Evolutionary conservation across 192 early-diverging fungal species (phyloP).

Genomic region (Rhizoclosmatium globosum): DNA sequence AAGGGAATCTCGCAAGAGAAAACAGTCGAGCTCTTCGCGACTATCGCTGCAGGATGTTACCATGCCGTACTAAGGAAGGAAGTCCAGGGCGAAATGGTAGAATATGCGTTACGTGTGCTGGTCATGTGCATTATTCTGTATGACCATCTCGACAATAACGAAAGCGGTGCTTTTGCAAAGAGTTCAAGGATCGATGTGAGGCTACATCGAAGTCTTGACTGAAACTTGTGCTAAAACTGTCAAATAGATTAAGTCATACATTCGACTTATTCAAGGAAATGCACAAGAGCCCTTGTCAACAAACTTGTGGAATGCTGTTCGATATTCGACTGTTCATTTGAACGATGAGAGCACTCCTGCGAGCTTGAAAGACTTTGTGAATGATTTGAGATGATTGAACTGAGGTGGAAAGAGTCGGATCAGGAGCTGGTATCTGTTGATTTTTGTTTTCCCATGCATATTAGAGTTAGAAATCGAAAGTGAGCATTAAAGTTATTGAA

Average conservation of each 20-base stretch:
- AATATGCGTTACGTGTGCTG: conserved; percentile 87
- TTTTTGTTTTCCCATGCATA: no score
- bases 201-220: conserved; percentile 1
- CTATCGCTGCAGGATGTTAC: conserved; percentile 81
- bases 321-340: conserved; percentile 81
- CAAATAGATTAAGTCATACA: conserved; percentile 62
- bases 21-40: conserved; percentile 72
- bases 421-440: no score
- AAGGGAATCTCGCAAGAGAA: conserved; percentile 6
- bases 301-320: conserved; percentile 75
- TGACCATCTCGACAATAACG: conserved; percentile 85
- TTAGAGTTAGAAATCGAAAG: no score
- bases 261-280: conserved; percentile 71
- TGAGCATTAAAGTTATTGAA: no score
- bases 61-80: conserved; percentile 76
- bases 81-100: conserved; percentile 65
- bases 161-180: conserved; percentile 71
- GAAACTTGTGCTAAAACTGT: conserved; percentile 6
- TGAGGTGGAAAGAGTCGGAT: no score
- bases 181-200: conserved; percentile 84
- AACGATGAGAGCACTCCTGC: conserved; percentile 84
- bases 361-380: conserved; percentile 11
- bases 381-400: background rate
- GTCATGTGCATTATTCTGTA: conserved; percentile 89
- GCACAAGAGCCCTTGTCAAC: conserved; percentile 59